Base-by-base conservation (phyloP, 2,329 filamentous ascomycete genomes). In the Colletotrichum noveboracense region DNA sequence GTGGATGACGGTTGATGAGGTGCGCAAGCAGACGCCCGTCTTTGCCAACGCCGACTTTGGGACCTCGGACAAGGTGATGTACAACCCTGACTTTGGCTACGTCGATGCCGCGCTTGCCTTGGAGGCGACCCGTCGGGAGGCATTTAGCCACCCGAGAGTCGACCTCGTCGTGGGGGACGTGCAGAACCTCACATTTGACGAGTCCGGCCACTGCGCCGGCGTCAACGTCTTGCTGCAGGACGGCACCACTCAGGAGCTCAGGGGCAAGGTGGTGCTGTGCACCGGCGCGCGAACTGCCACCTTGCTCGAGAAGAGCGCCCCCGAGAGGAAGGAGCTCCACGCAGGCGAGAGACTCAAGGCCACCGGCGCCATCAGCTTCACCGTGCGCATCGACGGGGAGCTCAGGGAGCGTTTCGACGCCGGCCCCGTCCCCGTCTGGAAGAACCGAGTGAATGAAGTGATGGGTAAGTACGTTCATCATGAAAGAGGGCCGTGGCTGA, bases 51-150 rank as follows among this genome's bases (percentile, higher is more conserved):
- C 91, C 36, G 86, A 92, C 76, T 92, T 91, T 79, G 87, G 85
- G 8, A 89, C 86, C 9, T 86, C 91, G 61, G 89, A 89, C 76
- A 88, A 88, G 77, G 86, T 92, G 21, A 85, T 91, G 26, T 87
- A 89, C 78, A 93, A 92, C 83, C 89, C 88, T 75, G 88, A 86
- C 36, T 91, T 90, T 80, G 91, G 91, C 3, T 92, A 90, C 86
- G 90, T 87, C 21, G 88, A 90, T 66, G 91, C 91, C 14, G 90
- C 90, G 71, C 89, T 91, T 80, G 87, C 89, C 48, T 82, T 93
- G 64, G 83, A 85, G 66, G 89, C 89, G 14, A 88, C 92, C 16
- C 90, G 90, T 8, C 87, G 88, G 74, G 85, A 85, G 66, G 88
- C 86, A 28, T 79, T 92, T 10, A 86, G 88, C 68, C 81, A 88